Evolutionary conservation across 441 rosid species (phyloP), one percentile per base, ranked within the genome.

Genomic region (Eruca vesicaria): DNA sequence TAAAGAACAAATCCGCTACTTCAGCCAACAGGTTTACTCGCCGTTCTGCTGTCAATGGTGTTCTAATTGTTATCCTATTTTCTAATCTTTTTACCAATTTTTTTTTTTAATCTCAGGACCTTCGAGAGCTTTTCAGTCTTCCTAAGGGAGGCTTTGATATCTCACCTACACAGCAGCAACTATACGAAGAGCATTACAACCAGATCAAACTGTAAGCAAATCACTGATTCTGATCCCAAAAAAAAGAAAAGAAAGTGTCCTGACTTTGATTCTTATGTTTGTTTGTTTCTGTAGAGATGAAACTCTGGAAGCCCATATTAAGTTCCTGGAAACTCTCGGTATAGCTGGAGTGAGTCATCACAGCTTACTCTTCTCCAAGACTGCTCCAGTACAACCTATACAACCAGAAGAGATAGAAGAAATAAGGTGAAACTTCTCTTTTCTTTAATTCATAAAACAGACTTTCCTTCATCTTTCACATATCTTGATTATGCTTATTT

Each of bases 271-370:
- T 52, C 65, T 59, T 38, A 16, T 69, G 32, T 69, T 63, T 73
- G 16, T 57, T 32, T 56, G 21, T 62, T 35, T 68, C 5, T 59
- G 6, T 67, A 91, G 99, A 95, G 88, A 90, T 79, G 88, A 85
- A 61, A 69, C 58, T 64, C 79, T 93, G 77, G 88, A 84, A 75
- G 75, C 76, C 28, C 97, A 95, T 64, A 76, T 90, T 9, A 53
- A 53, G 58, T 95, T 91, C 78, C 82, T 95, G 41, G 87, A 90
- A 80, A 89, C 91, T 31, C 86, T 84, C 31, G 95, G 97, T 16
- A 91, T 95, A 65, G 97, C 97, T 21, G 99, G 98, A 69, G 94
- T 95, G 50, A 95, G 99, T 76, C 90, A 96, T 77, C 99, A 96
- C 79, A 96, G 97, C 76, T 79, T 96, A 72, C 91, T 96, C 65